A percentile compares a stretch with the other conserved stretches of the same genome.
phyloP scores from a whole-genome alignment of 345 rosid genomes.

The Physaria fendleri region DNA sequence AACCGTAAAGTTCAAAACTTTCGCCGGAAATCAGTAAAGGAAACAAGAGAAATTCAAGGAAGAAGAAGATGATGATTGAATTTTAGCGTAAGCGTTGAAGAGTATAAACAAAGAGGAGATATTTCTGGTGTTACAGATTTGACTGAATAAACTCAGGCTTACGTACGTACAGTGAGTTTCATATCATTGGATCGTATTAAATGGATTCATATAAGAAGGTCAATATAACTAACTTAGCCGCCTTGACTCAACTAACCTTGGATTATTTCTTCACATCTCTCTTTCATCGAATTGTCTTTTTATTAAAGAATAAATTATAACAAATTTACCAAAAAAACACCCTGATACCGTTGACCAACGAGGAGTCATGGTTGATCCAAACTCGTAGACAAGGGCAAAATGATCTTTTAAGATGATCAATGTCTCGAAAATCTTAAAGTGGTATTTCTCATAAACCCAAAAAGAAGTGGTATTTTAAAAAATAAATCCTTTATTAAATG shows the following conservation, averaged over 20 bases:
- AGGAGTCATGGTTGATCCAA: too few species aligned
- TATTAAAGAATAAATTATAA: too few species aligned
- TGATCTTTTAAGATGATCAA: too few species aligned
- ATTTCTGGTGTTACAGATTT: conserved; percentile 11
- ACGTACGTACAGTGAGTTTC: conserved; percentile 12
- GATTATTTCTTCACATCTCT: background rate
- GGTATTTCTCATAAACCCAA: too few species aligned
- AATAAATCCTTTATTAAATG: too few species aligned
- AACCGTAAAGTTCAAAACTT: conserved; percentile 14
- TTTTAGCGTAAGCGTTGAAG: background rate
- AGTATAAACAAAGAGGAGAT: conserved; percentile 4
- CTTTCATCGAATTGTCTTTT: background rate
- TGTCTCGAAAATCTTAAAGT: too few species aligned
- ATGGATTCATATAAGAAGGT: background rate
- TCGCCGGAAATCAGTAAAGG: conserved; percentile 1
- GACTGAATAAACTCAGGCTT: conserved; percentile 24
- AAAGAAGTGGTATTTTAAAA: too few species aligned
- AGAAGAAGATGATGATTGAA: background rate
- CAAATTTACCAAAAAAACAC: too few species aligned
- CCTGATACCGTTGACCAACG: too few species aligned
- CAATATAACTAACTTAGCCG: conserved; percentile 15
- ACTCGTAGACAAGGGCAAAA: too few species aligned
- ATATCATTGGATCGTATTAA: background rate
- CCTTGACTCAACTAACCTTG: background rate
- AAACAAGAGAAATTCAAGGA: background rate